phyloP scores from a whole-genome alignment of 805 yeast genomes.

The Candida endomychidarum region DNA sequence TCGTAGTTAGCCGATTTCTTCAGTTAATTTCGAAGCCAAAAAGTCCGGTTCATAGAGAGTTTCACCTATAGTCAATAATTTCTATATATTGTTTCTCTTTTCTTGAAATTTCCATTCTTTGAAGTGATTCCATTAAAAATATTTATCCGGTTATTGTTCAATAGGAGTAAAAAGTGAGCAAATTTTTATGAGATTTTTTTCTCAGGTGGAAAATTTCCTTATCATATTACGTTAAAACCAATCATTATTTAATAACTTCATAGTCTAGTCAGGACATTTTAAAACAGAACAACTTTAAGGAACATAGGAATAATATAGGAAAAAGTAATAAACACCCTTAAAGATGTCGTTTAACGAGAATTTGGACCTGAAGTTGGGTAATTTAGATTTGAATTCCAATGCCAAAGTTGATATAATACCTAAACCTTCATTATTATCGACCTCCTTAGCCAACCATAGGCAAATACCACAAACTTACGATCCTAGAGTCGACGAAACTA shows the following conservation, averaged over 20 bases:
- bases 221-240: neutral
- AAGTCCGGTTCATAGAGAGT: no score
- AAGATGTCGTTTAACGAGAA: constrained; percentile 6
- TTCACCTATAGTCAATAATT: no score
- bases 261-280: neutral
- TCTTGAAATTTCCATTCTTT: no score
- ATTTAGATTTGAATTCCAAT: constrained; percentile 12
- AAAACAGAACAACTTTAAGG: no score
- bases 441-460: constrained; percentile 17
- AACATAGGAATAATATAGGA: constrained; percentile 14
- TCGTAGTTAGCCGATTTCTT: no score
- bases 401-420: constrained; percentile 6
- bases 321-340: no score
- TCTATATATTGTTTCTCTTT: no score
- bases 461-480: neutral
- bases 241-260: neutral
- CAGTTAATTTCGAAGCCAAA: no score
- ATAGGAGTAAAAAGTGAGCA: constrained; percentile 5
- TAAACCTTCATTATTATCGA: constrained; percentile 18
- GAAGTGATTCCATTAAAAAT: no score
- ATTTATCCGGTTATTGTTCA: no score
- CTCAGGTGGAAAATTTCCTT: constrained; percentile 1
- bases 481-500: neutral
- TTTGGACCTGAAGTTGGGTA: constrained; percentile 13
- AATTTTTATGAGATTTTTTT: constrained; percentile 1